phyloP scores from a whole-genome alignment of 768 basidiomycete species.

The Asterophora lycoperdoides region DNA sequence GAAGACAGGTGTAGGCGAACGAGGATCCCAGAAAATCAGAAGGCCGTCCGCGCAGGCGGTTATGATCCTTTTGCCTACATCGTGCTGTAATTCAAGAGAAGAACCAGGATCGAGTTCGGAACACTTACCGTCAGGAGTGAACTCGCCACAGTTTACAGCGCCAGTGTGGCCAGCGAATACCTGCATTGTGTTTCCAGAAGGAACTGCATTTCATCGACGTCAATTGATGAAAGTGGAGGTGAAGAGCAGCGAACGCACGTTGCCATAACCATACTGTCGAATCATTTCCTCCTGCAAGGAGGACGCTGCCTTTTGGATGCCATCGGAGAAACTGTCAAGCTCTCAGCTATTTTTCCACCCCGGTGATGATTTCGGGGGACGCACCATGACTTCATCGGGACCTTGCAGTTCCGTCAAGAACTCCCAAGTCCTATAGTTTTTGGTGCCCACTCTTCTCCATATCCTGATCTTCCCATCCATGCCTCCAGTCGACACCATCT shows the following conservation, averaged over 20 bases:
- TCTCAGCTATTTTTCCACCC: slow-evolving; percentile 1
- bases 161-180: slow-evolving; percentile 91
- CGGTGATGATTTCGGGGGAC: slow-evolving; percentile 22
- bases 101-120: neutral
- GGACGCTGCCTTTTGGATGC: slow-evolving; percentile 90
- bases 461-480: slow-evolving; percentile 96
- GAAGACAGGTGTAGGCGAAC: slow-evolving; percentile 70
- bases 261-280: slow-evolving; percentile 97
- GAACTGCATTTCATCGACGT: slow-evolving; percentile 51
- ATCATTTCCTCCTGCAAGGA: slow-evolving; percentile 91
- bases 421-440: slow-evolving; percentile 81
- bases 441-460: slow-evolving; percentile 82
- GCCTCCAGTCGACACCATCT: slow-evolving; percentile 91
- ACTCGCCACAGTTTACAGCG: slow-evolving; percentile 81
- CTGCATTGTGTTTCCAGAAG: slow-evolving; percentile 92
- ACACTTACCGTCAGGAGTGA: slow-evolving; percentile 79
- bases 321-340: slow-evolving; percentile 77
- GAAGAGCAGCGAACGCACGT: slow-evolving; percentile 46
- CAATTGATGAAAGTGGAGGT: slow-evolving; percentile 1
- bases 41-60: slow-evolving; percentile 81
- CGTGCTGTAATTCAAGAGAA: slow-evolving; percentile 4
- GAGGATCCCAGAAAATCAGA: slow-evolving; percentile 90
- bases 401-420: slow-evolving; percentile 91
- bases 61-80: slow-evolving; percentile 77
- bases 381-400: slow-evolving; percentile 91